Conservation (phyloP, 2,329 filamentous ascomycete species). For the Pseudocercospora musae region DNA sequence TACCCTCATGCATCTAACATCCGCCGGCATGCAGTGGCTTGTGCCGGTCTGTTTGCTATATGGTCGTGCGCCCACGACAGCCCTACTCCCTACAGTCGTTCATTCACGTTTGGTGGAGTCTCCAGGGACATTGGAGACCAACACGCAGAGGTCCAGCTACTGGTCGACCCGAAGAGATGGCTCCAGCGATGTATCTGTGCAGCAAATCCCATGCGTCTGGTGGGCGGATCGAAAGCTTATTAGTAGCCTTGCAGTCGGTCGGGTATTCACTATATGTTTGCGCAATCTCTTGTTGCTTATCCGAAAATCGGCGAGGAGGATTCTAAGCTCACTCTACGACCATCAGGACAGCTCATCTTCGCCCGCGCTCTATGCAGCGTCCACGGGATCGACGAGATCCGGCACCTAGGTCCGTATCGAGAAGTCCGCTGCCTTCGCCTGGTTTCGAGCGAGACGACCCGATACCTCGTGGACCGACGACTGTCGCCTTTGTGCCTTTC, state of each 20-base stretch:
- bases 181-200: slow-evolving; percentile 5
- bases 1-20: background rate
- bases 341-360: background rate
- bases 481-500: slow-evolving; percentile 26
- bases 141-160: background rate
- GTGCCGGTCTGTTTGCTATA: background rate
- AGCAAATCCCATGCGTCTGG: slow-evolving; percentile 12
- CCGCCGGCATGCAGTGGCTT: background rate
- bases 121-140: background rate
- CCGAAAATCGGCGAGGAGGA: background rate
- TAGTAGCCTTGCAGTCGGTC: slow-evolving; percentile 9
- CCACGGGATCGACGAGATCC: slow-evolving; percentile 7
- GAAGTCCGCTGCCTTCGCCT: slow-evolving; percentile 16
- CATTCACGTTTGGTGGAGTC: background rate
- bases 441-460: slow-evolving; percentile 13
- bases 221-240: slow-evolving; percentile 16
- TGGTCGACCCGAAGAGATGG: background rate
- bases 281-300: background rate
- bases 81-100: background rate
- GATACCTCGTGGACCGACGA: slow-evolving; percentile 3
- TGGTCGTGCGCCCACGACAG: background rate
- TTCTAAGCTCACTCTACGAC: background rate
- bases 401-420: slow-evolving; percentile 13
- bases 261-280: slow-evolving; percentile 10
- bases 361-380: slow-evolving; percentile 9